Conservation (phyloP, 495 filamentous ascomycete species). For the Aspergillus wentii region DNA sequence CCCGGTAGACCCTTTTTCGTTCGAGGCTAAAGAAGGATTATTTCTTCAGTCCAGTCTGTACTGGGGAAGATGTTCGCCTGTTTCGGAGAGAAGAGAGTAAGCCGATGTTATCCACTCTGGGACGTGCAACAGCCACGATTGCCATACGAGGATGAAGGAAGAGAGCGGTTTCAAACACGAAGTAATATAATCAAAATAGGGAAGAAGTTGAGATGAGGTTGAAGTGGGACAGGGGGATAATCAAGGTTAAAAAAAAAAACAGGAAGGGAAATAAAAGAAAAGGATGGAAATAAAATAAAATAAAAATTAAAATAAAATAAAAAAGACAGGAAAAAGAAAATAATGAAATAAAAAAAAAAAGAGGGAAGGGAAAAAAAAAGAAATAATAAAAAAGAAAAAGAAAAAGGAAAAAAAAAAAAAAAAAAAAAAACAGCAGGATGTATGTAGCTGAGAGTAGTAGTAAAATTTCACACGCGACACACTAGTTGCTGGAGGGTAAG, state of each 20-base stretch:
- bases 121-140: conserved; percentile 11
- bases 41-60: too few species aligned
- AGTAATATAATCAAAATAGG: not conserved
- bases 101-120: conserved; percentile 16
- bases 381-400: conserved; percentile 8
- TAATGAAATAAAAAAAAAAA: conserved; percentile 5
- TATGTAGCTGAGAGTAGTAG: conserved; percentile 4
- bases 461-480: conserved; percentile 7
- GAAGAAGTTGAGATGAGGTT: conserved; percentile 2
- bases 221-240: conserved; percentile 1
- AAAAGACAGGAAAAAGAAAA: not conserved
- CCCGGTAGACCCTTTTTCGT: too few species aligned
- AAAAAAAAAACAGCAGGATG: conserved; percentile 4
- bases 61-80: too few species aligned
- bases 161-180: conserved; percentile 2
- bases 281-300: not conserved
- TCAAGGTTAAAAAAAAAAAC: conserved; percentile 4
- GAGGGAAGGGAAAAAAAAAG: conserved; percentile 2
- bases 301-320: not conserved
- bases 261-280: not conserved
- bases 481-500: conserved; percentile 7
- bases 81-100: conserved; percentile 16
- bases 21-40: too few species aligned
- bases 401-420: conserved; percentile 4
- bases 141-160: conserved; percentile 8